Base-by-base conservation (phyloP, 306 rosid species). In the Quercus glauca region DNA sequence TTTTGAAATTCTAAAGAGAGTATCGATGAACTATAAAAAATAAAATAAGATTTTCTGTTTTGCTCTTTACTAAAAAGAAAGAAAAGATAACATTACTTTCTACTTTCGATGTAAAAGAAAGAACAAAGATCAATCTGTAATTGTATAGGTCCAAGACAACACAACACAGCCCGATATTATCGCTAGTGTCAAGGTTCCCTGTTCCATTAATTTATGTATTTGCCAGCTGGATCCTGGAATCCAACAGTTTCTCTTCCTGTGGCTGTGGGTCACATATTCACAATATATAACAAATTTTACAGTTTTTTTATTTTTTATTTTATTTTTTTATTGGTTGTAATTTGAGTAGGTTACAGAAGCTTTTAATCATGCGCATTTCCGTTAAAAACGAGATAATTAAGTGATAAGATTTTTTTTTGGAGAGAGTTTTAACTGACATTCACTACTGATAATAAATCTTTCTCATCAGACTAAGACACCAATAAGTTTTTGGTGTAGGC, bases 221-320 rank as follows among this genome's bases (percentile, higher is more conserved):
- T 23, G 56, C 75, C 80, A 77, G 77, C 79, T 77, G 85, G 87
- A n/a, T 18, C 74, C 74, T 77, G 85, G 87, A 4, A 12, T 18
- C 73, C 21, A 52, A 63, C 74, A 60, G 73, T 67, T 33, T 29
- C 37, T 61, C 25, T 20, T 52, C 53, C 15, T 33, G 18, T 41
- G 45, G 45, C 15, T 33, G 18, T 41, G 45, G 45, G 3, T 8
- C 45, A 41, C 12, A 41, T 41, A 2, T 41, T 41, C 45, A 41
- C 12, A 8, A 41, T 41, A 8, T 41, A 41, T 41, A 41, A 41
- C 3, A 41, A 37, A 41, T 7, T 41, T 41, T 8, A 2, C 45
- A 37, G 3, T 1, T 37, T 37, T 37, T 29, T 3, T 29, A 3
- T 29, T 31, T 0, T 31, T 4, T 31, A 0, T 4, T 31, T 4